Percentiles rank a stretch among this genome's conserved stretches.
Conservation (phyloP, 108 stramenopile species). For the Poteriospumella lacustris region DNA sequence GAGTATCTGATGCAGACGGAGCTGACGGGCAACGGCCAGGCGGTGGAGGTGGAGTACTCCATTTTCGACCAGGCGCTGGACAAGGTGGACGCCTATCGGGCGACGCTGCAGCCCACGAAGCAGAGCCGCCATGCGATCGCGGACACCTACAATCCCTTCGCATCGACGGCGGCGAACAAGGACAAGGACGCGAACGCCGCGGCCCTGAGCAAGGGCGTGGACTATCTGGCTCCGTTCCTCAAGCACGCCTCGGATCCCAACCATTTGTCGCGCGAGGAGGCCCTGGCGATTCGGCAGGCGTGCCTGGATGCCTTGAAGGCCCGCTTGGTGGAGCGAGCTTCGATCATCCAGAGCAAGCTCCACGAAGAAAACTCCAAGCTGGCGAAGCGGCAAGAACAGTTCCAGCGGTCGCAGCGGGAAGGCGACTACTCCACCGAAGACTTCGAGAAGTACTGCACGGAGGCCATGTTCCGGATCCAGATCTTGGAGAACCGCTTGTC, state of each 20-base stretch:
- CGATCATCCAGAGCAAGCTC: slow-evolving; percentile 62
- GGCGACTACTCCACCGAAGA: slow-evolving; percentile 49
- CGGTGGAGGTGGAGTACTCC: slow-evolving; percentile 35
- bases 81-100: slow-evolving; percentile 44
- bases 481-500: slow-evolving; percentile 57
- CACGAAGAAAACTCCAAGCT: slow-evolving; percentile 58
- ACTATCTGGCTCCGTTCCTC: slow-evolving; percentile 70
- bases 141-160: background rate
- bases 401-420: slow-evolving; percentile 56
- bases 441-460: slow-evolving; percentile 58
- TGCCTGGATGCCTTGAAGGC: slow-evolving; percentile 62
- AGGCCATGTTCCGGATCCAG: slow-evolving; percentile 63
- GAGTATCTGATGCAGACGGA: slow-evolving; percentile 8
- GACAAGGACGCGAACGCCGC: slow-evolving; percentile 31
- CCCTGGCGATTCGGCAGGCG: slow-evolving; percentile 48
- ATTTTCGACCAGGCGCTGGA: slow-evolving; percentile 52
- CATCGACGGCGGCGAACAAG: background rate
- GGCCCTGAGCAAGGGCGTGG: no score
- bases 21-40: no score
- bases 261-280: slow-evolving; percentile 51
- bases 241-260: slow-evolving; percentile 39
- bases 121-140: no score
- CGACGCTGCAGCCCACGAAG: no score
- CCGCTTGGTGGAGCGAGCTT: slow-evolving; percentile 62
- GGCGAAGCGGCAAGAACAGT: slow-evolving; percentile 48